Evolutionary conservation across 2,329 filamentous ascomycete species (phyloP), one percentile per base, ranked within the genome.

Genomic region (Drechmeria coniospora): DNA sequence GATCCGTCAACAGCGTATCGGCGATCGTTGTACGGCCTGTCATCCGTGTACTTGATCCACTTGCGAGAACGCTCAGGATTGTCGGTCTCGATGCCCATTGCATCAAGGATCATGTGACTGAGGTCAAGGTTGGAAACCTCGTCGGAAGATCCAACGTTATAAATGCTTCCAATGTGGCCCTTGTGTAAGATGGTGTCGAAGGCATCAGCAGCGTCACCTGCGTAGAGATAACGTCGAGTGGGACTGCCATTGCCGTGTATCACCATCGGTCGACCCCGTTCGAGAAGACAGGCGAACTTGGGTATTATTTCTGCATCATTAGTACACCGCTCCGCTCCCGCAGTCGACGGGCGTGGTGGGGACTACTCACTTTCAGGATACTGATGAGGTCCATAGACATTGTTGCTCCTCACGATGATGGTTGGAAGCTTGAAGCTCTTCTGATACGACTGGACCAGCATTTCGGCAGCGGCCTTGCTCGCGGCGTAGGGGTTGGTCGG

Each of bases 401-500:
- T 87, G 57, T 87, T 87, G 47, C 78, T 78, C 27, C 80, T 66
- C 16, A 86, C 76, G 40, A 86, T 80, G 37, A 87, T 81, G 28
- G 74, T 70, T 1, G 80, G 80, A 9, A 90, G 61, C 49, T 79
- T 78, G 61, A 84, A 86, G 51, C 75, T 81, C 56, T 80, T 83
- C 46, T 76, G 68, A 49, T 86, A 90, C n/a, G 79, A 81, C 49
- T 79, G 74, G n/a, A 87, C 79, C 44, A 82, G 63, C 79, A 84
- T 84, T 56, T 86, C 79, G 5, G 79, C 79, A 1, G 79, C 79
- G 3, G 79, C 79, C 53, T 86, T 86, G 53, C 73, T 79, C 13
- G 79, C 79, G 8, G 79, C 74, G 41, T 86, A 86, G 10, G 81
- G 81, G 43, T 87, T 90, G 13, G 80, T 86, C 0, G 81, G 81